Conservation (phyloP, 495 filamentous ascomycete genomes). For the Lindgomyces ingoldianus region DNA sequence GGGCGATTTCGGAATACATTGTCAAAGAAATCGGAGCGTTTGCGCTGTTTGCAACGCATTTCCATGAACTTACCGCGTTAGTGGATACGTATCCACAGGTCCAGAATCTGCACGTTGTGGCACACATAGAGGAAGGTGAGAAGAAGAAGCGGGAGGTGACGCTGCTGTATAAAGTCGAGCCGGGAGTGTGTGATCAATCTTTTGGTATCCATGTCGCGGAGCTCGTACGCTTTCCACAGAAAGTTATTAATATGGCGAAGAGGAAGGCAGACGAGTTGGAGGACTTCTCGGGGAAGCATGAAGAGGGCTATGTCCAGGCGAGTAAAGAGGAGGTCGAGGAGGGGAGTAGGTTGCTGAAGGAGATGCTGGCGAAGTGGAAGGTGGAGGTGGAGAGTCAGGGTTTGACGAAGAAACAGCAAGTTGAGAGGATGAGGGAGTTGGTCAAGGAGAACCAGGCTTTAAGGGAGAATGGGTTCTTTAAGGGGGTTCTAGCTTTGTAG, state of each 20-base stretch:
- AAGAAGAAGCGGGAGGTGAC: conserved; percentile 75
- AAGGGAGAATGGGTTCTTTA: conserved; percentile 82
- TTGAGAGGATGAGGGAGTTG: conserved; percentile 74
- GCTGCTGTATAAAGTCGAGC: conserved; percentile 91
- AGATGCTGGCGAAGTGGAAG: conserved; percentile 86
- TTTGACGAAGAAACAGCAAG: conserved; percentile 76
- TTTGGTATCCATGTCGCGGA: conserved; percentile 99
- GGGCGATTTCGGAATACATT: conserved; percentile 98
- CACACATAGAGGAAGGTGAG: conserved; percentile 72
- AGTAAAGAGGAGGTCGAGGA: conserved; percentile 86
- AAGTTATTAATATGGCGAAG: conserved; percentile 98
- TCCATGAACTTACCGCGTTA: conserved; percentile 94
- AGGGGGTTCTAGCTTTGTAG: conserved; percentile 78
- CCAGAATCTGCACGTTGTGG: conserved; percentile 91
- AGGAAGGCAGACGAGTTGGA: conserved; percentile 97
- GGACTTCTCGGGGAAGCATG: conserved; percentile 82
- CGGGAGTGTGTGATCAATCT: conserved; percentile 92
- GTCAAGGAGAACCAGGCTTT: conserved; percentile 71
- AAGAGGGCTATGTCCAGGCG: conserved; percentile 57
- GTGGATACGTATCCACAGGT: conserved; percentile 83
- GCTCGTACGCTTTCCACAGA: conserved; percentile 94
- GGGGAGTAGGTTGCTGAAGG: conserved; percentile 84
- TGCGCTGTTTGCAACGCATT: conserved; percentile 95
- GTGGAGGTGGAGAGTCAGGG: conserved; percentile 66
- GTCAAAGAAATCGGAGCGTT: conserved; percentile 91